Base-by-base conservation (phyloP, 208 protist species). In the Phytomonas francai region DNA sequence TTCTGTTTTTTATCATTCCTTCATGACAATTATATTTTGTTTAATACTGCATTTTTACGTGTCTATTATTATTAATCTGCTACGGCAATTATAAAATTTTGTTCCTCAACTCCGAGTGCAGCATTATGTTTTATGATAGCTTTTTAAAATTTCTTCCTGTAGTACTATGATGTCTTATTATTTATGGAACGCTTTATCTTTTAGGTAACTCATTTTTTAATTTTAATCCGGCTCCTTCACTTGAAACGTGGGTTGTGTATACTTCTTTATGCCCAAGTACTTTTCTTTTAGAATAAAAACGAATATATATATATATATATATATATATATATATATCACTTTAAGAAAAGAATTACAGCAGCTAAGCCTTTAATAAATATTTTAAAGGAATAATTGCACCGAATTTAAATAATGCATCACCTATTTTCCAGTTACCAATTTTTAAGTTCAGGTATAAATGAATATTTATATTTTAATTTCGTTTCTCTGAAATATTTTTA, bases 121-220 rank as follows among this genome's bases (percentile, higher is more conserved):
- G 32, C 19, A 61, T 36, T 61, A 27, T 57, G 2, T 14, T 22
- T 22, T 61, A 61, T 42, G 32, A 42, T 2, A 16, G 11, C 4
- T 36, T 22, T 70, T 12, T 63, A 27, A 16, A 54, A 3, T 70
- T 51, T 70, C 16, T 70, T 59, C 34, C 59, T 27, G 31, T 65
- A 58, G n/a, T 32, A 30, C 19, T 58, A 6, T 22, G 30, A 61
- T 61, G 32, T 42, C 11, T 1, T 16, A 11, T 63, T 63, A 14
- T 60, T 49, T 27, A 25, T 70, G 8, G 25, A 31, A 12, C 57
- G n/a, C 27, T 29, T 11, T 64, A 59, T 29, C 12, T 31, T 28
- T 65, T 16, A 1, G 2, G 6, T 59, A 34, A 5, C 58, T 59
- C 34, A 64, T 71, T 51, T 65, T 29, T 63, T 63, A 59, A 32